These are phyloP conservation scores for Galeopsis tetrahit DNA, from an alignment of 257 asterid species.

Conservation along the genomic window DNA sequence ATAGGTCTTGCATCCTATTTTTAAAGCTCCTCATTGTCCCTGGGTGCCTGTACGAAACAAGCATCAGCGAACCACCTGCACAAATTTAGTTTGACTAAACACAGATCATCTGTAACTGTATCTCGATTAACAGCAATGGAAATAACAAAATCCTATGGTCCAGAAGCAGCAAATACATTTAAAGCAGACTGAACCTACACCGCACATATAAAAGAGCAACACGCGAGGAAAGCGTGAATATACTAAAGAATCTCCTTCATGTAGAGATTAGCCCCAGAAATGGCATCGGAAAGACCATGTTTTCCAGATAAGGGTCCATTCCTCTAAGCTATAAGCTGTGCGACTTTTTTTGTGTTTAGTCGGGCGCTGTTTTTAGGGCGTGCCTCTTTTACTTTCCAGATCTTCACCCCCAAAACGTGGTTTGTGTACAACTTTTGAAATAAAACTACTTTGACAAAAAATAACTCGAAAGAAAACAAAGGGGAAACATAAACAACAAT, in stretches of 20 bases:
- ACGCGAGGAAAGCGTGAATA: too few species aligned
- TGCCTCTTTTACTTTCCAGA: too few species aligned
- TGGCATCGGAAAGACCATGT: background rate
- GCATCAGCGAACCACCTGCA: conserved; percentile 24
- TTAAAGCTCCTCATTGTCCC: conserved; percentile 6
- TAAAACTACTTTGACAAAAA: too few species aligned
- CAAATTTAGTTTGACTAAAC: background rate
- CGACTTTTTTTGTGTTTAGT: too few species aligned
- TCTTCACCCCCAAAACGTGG: too few species aligned
- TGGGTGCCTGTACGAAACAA: conserved; percentile 9
- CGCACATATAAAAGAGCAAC: background rate
- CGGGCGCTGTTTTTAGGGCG: too few species aligned
- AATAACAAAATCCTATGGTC: background rate
- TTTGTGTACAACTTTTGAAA: too few species aligned
- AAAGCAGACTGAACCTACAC: background rate
- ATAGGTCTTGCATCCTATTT: background rate
- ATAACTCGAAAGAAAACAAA: too few species aligned
- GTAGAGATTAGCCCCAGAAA: background rate
- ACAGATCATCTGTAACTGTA: background rate
- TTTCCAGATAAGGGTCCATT: background rate
- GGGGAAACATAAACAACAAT: too few species aligned
- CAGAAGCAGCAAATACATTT: background rate
- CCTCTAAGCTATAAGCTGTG: too few species aligned
- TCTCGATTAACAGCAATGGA: background rate
- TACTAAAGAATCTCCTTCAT: background rate